phyloP scores from a whole-genome alignment of 2,329 filamentous ascomycete species.

The Xylariaceae sp. region DNA sequence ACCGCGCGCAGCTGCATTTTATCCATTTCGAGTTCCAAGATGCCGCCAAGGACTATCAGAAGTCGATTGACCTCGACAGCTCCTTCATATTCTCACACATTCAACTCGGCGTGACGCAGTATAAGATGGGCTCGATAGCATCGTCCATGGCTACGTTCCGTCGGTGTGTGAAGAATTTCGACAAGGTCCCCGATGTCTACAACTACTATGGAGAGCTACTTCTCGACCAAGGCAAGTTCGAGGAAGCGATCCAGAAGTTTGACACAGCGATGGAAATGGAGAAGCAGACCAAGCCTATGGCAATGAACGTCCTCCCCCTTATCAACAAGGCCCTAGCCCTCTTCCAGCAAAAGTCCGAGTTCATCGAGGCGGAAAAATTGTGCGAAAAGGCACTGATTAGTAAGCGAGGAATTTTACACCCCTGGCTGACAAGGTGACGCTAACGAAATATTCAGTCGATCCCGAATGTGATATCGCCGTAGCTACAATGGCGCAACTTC shows the following conservation, averaged over 20 bases:
- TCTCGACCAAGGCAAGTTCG: conserved; percentile 93
- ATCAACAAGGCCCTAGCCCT: conserved; percentile 98
- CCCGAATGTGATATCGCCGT: conserved; percentile 99
- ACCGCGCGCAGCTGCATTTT: conserved; percentile 97
- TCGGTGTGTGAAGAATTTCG: conserved; percentile 97
- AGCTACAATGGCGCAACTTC: conserved; percentile 95
- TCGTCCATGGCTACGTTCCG: conserved; percentile 99
- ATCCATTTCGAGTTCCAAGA: conserved; percentile 93
- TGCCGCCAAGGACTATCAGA: conserved; percentile 98
- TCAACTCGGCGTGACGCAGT: conserved; percentile 97
- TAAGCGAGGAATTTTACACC: conserved; percentile 54
- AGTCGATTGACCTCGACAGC: conserved; percentile 94
- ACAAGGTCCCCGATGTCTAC: conserved; percentile 94
- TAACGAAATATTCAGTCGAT: conserved; percentile 68
- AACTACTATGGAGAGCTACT: conserved; percentile 99
- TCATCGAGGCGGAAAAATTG: conserved; percentile 88
- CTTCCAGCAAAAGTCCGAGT: conserved; percentile 99
- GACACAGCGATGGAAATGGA: conserved; percentile 99
- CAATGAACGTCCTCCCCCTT: conserved; percentile 95
- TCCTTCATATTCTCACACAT: conserved; percentile 99
- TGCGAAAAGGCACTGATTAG: conserved; percentile 97
- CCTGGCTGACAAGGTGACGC: conserved; percentile 21
- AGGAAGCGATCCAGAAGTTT: conserved; percentile 96
- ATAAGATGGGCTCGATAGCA: conserved; percentile 98
- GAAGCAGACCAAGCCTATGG: conserved; percentile 88